phyloP scores from a whole-genome alignment of 2,329 filamentous ascomycete genomes.

The Triangularia setosa region DNA sequence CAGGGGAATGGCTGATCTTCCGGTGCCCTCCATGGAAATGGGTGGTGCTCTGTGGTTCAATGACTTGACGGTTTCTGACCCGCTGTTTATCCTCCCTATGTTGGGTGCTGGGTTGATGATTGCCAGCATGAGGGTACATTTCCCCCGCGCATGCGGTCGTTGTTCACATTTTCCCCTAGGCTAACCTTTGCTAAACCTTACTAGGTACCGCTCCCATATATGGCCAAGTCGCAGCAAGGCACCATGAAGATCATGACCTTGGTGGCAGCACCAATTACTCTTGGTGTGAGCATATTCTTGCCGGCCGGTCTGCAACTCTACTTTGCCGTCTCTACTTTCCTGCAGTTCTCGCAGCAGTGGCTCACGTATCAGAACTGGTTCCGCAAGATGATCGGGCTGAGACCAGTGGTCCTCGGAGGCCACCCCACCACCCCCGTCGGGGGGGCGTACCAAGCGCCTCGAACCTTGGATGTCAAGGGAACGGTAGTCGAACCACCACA shows the following conservation, averaged over 20 bases:
- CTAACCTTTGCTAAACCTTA: neutral
- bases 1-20: slow-evolving; percentile 68
- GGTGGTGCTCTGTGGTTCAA: slow-evolving; percentile 74
- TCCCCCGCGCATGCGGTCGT: neutral
- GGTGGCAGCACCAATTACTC: slow-evolving; percentile 32
- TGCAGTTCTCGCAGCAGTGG: slow-evolving; percentile 41
- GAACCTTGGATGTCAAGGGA: slow-evolving; percentile 26
- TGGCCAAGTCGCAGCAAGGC: slow-evolving; percentile 30
- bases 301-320: slow-evolving; percentile 56
- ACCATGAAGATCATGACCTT: slow-evolving; percentile 34
- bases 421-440: neutral
- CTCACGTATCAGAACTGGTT: slow-evolving; percentile 40
- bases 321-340: slow-evolving; percentile 46
- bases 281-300: slow-evolving; percentile 44
- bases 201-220: slow-evolving; percentile 33
- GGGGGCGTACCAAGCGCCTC: slow-evolving; percentile 31
- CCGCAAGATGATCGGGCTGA: slow-evolving; percentile 37
- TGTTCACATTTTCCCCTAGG: neutral
- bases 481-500: slow-evolving; percentile 6
- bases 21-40: slow-evolving; percentile 71
- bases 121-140: slow-evolving; percentile 54
- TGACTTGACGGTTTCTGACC: slow-evolving; percentile 73
- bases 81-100: slow-evolving; percentile 70
- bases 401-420: slow-evolving; percentile 24
- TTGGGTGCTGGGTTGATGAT: slow-evolving; percentile 55